Evolutionary conservation across 1,284 basidiomycete genomes (phyloP).

Genomic region (Ceratobasidium sp.): DNA sequence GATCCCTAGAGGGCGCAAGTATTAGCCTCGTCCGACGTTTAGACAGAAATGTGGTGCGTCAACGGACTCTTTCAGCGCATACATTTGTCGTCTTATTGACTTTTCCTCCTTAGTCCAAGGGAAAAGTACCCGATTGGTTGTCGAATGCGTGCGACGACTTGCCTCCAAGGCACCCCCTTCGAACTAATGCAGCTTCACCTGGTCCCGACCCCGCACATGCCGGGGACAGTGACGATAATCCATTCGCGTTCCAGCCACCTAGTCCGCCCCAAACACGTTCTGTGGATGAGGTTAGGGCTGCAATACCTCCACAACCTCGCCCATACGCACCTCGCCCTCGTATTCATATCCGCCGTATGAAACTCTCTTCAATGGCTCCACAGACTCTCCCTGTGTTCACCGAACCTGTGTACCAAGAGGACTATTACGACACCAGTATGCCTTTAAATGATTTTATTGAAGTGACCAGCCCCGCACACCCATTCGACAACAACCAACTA

Average conservation of each 20-base stretch:
- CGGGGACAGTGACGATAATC: conserved; percentile 6
- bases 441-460: conserved; percentile 24
- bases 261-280: conserved; percentile 12
- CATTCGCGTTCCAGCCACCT: conserved; percentile 34
- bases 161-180: conserved; percentile 22
- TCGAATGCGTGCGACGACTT: conserved; percentile 20
- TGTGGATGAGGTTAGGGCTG: background rate
- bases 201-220: background rate
- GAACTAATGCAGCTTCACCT: background rate
- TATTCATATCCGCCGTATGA: conserved; percentile 2
- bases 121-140: conserved; percentile 26
- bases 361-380: conserved; percentile 20
- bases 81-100: conserved; percentile 3
- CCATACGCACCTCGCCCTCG: background rate
- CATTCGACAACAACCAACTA: background rate
- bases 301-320: background rate
- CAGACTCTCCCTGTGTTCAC: conserved; percentile 1
- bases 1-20: conserved; percentile 4
- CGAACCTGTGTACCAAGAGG: conserved; percentile 28
- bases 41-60: conserved; percentile 3
- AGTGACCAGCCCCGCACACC: background rate
- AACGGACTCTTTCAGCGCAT: conserved; percentile 12
- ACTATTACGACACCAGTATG: conserved; percentile 19
- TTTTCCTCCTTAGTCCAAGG: conserved; percentile 13
- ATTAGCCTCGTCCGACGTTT: conserved; percentile 7